phyloP scores from a whole-genome alignment of 139 green algal species.

The Dunaliella primolecta region DNA sequence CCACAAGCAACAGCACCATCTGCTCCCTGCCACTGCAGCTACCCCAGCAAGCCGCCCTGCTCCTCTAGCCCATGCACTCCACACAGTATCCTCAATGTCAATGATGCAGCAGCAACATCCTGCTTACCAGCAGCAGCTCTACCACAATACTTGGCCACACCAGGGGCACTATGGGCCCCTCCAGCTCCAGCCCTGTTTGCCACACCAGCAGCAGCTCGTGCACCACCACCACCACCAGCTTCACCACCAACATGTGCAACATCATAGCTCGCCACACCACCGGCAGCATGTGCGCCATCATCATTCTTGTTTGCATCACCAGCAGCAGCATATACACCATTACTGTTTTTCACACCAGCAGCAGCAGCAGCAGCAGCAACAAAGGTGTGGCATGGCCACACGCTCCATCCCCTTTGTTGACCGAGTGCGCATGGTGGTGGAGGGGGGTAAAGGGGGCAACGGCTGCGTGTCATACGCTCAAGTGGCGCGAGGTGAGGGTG shows the following conservation, averaged over 20 bases:
- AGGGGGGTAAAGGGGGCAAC: neutral
- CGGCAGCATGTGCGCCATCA: conserved; percentile 1
- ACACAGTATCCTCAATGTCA: no score
- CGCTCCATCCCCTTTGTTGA: conserved; percentile 2
- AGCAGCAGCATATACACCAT: neutral
- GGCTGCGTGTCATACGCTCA: neutral
- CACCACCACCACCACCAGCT: conserved; percentile 7
- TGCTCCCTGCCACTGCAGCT: no score
- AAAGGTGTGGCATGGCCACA: neutral
- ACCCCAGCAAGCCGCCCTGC: no score
- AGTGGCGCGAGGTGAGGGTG: neutral
- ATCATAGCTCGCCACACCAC: neutral
- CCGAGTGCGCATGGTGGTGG: neutral
- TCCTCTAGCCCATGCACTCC: no score
- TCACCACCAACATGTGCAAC: neutral
- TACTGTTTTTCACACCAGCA: neutral
- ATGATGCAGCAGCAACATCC: no score
- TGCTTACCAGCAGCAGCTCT: no score
- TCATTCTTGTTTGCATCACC: no score
- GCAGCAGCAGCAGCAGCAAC: neutral
- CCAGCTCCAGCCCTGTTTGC: no score
- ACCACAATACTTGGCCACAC: no score
- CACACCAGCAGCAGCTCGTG: conserved; percentile 10
- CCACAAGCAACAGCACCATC: no score
- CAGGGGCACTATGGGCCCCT: no score